These are phyloP conservation scores for Nothophoma quercina DNA, from an alignment of 2,329 filamentous ascomycete species.

Conservation along the genomic window DNA sequence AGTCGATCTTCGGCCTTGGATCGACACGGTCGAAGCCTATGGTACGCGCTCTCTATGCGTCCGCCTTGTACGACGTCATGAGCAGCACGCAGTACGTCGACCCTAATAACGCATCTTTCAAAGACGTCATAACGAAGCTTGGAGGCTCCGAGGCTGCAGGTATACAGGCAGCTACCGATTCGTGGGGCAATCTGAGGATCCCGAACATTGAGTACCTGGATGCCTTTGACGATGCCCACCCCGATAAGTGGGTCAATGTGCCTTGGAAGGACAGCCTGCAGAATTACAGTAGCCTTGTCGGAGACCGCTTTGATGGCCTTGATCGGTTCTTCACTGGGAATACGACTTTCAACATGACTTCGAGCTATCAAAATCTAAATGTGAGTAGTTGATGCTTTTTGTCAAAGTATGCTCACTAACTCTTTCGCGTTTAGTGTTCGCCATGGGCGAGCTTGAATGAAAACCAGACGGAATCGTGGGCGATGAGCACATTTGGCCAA, in stretches of 20 bases:
- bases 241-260: conserved; percentile 4
- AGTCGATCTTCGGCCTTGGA: too few relatives aligned
- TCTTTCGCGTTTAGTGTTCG: background rate
- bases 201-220: conserved; percentile 6
- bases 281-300: conserved; percentile 19
- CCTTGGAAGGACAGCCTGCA: conserved; percentile 9
- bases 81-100: too few relatives aligned
- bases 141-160: conserved; percentile 12
- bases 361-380: conserved; percentile 5
- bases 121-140: too few relatives aligned
- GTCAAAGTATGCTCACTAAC: too few relatives aligned
- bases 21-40: too few relatives aligned
- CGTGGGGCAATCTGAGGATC: conserved; percentile 17
- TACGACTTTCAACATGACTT: conserved; percentile 4
- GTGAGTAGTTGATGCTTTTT: background rate
- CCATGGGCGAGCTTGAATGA: background rate
- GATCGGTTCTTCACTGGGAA: conserved; percentile 11
- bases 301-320: conserved; percentile 12
- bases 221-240: background rate
- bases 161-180: conserved; percentile 9
- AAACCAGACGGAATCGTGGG: background rate
- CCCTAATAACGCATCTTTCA: too few relatives aligned
- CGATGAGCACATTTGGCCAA: background rate
- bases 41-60: too few relatives aligned
- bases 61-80: too few relatives aligned